These are phyloP conservation scores for Salinomyces thailandicus DNA, from an alignment of 2,329 filamentous ascomycete genomes.

Conservation along the genomic window DNA sequence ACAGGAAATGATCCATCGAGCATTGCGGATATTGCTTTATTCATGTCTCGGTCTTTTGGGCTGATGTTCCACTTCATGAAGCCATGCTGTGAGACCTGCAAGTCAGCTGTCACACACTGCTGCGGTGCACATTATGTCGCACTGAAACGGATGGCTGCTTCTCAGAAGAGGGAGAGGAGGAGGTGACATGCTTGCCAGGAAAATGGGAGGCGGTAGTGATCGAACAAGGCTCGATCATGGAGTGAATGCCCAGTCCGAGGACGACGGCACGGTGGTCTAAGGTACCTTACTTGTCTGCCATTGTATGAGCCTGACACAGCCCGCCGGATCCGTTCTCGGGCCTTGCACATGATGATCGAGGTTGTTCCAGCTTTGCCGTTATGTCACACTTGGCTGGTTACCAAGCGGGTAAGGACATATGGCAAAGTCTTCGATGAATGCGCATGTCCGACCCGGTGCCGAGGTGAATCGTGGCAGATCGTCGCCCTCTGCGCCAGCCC, in stretches of 20 bases:
- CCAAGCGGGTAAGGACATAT: background rate
- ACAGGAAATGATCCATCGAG: too few species aligned
- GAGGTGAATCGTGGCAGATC: background rate
- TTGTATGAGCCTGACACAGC: background rate
- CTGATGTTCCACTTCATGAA: too few species aligned
- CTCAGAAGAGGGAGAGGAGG: background rate
- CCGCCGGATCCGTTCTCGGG: background rate
- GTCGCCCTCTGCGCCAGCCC: too few species aligned
- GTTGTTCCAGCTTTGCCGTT: background rate
- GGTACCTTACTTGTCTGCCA: too few species aligned
- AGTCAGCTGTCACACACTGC: slow-evolving; percentile 15
- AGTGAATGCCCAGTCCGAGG: too few species aligned
- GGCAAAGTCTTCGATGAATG: background rate
- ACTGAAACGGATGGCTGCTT: slow-evolving; percentile 2
- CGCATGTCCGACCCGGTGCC: background rate
- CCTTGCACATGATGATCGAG: background rate
- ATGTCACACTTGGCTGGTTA: background rate
- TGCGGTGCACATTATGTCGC: too few species aligned
- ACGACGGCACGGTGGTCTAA: too few species aligned
- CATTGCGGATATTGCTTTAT: too few species aligned
- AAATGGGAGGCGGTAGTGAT: background rate
- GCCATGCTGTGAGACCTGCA: slow-evolving; percentile 10
- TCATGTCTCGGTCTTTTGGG: too few species aligned
- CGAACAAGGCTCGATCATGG: background rate
- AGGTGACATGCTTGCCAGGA: background rate